These are phyloP conservation scores for Forsythia viridissima DNA, from an alignment of 257 asterid species.

Conservation along the genomic window DNA sequence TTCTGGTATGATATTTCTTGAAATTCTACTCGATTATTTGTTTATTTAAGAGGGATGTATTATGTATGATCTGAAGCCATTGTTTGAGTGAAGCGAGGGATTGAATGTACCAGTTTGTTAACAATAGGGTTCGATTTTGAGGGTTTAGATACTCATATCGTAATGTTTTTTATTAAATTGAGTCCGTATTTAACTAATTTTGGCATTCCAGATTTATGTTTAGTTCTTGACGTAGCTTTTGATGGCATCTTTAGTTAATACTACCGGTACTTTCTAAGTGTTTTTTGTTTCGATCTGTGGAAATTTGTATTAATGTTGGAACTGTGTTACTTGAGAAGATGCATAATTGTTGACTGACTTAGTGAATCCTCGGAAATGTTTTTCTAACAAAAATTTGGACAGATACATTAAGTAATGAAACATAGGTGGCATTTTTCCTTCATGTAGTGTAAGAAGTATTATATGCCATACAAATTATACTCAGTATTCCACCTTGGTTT, in stretches of 20 bases:
- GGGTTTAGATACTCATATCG: no score
- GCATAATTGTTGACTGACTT: no score
- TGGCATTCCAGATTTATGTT: background rate
- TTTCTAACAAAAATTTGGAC: no score
- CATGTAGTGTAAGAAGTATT: no score
- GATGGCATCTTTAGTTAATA: background rate
- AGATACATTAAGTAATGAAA: no score
- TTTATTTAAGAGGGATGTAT: background rate
- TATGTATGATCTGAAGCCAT: background rate
- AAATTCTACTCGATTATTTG: background rate
- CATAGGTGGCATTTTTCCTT: no score
- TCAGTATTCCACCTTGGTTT: no score
- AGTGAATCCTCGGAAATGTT: no score
- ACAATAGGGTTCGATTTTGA: background rate
- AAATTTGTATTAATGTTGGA: background rate
- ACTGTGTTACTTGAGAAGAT: no score
- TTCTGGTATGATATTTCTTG: background rate
- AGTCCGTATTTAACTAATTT: background rate
- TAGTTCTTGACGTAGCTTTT: background rate
- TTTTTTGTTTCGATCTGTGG: background rate
- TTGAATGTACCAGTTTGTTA: background rate
- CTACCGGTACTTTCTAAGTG: background rate
- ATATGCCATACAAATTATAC: no score
- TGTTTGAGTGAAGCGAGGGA: background rate
- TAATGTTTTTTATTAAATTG: no score